Conservation (phyloP, 495 filamentous ascomycete genomes). For the Aspergillus ellipticus region DNA sequence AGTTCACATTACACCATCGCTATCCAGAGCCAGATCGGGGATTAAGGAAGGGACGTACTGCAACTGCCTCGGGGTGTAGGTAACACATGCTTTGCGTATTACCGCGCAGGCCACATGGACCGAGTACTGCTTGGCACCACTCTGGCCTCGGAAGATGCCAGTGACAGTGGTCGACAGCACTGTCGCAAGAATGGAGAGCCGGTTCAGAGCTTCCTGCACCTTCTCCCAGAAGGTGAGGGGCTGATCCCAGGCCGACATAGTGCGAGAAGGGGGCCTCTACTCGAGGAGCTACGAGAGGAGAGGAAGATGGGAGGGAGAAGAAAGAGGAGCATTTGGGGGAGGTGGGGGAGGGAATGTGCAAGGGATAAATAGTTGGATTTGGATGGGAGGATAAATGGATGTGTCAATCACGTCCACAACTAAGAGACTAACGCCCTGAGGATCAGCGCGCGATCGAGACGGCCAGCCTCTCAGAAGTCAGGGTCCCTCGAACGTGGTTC, state of each 20-base stretch:
- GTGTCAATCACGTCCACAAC: too few relatives aligned
- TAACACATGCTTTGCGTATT: constrained; percentile 20
- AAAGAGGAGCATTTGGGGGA: too few relatives aligned
- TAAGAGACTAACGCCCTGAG: too few relatives aligned
- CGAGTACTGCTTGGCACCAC: constrained; percentile 26
- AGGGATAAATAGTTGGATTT: too few relatives aligned
- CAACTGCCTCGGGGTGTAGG: constrained; percentile 25
- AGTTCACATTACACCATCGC: background rate
- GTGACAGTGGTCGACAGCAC: constrained; percentile 29
- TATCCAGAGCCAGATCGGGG: too few relatives aligned
- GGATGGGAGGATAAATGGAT: too few relatives aligned
- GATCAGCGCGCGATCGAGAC: too few relatives aligned
- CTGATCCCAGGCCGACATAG: constrained; percentile 14
- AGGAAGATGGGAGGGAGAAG: background rate
- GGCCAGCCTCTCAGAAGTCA: too few relatives aligned
- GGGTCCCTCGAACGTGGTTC: too few relatives aligned
- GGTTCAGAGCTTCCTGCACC: constrained; percentile 22
- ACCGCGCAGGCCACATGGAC: constrained; percentile 32
- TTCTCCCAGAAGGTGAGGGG: constrained; percentile 39
- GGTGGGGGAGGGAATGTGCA: too few relatives aligned
- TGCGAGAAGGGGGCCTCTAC: background rate
- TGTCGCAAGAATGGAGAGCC: constrained; percentile 18
- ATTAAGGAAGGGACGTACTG: constrained; percentile 33
- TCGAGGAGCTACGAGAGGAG: background rate
- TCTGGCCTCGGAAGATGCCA: constrained; percentile 36